phyloP scores from a whole-genome alignment of 352 stramenopile species.

The Phytophthora palmivora region DNA sequence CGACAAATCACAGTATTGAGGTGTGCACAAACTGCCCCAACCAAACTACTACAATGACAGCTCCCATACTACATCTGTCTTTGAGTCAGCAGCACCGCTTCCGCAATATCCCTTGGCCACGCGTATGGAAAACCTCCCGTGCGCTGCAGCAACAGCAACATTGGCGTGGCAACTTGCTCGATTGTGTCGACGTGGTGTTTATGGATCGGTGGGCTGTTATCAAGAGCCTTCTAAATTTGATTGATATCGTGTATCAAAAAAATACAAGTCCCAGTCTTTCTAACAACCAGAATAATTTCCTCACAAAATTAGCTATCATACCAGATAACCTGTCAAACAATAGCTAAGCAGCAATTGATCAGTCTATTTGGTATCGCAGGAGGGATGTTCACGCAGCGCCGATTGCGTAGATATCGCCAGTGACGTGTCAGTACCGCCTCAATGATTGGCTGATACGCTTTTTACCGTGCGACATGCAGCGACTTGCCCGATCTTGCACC shows the following conservation, averaged over 20 bases:
- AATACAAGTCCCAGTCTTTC: background rate
- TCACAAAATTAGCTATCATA: background rate
- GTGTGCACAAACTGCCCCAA: too few species aligned
- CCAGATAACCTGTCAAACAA: background rate
- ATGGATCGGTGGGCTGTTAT: background rate
- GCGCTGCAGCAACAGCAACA: too few species aligned
- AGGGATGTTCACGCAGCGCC: constrained; percentile 5
- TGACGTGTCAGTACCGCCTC: constrained; percentile 6
- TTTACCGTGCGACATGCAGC: background rate
- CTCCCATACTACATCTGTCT: too few species aligned
- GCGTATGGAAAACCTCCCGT: too few species aligned
- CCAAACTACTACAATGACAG: too few species aligned
- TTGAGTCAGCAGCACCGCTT: too few species aligned
- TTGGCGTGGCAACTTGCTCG: too few species aligned
- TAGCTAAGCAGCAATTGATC: background rate
- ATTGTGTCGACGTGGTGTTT: too few species aligned
- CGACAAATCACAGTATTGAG: too few species aligned
- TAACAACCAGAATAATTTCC: background rate
- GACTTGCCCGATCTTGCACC: background rate
- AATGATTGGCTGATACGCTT: constrained; percentile 3
- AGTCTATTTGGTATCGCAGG: background rate
- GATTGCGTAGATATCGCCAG: constrained; percentile 24
- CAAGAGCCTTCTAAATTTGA: background rate
- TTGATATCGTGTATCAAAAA: background rate
- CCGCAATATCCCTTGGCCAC: too few species aligned